Evolutionary conservation across 441 rosid genomes (phyloP).

Genomic region (Aleurites moluccanus): DNA sequence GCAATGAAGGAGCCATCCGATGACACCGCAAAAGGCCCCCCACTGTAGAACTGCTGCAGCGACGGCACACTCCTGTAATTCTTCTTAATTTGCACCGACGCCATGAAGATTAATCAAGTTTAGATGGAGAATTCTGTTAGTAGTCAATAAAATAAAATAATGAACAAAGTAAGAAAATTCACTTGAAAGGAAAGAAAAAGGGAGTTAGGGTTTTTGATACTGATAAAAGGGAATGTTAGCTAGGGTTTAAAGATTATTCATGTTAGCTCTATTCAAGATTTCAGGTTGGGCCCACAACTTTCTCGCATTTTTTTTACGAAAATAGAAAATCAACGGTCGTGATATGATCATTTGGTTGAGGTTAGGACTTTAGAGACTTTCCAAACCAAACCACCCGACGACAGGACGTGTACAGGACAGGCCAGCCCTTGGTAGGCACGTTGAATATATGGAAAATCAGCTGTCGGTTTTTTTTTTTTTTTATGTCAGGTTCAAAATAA

Average conservation of each 20-base stretch:
- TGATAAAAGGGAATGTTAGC: neutral
- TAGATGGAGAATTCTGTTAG: neutral
- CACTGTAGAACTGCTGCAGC: slow-evolving; percentile 80
- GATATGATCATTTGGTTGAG: neutral
- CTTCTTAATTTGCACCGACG: slow-evolving; percentile 54
- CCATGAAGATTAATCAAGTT: slow-evolving; percentile 34
- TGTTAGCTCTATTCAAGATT: too few species aligned
- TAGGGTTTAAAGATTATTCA: slow-evolving; percentile 4
- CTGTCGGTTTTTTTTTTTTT: too few species aligned
- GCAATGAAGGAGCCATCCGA: slow-evolving; percentile 77
- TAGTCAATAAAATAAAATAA: too few species aligned
- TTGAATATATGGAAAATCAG: too few species aligned
- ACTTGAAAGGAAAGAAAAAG: neutral
- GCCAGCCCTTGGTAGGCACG: too few species aligned
- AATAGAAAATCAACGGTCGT: neutral
- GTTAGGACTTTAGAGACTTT: too few species aligned
- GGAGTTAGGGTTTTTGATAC: neutral
- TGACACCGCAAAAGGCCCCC: slow-evolving; percentile 78
- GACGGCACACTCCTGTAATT: slow-evolving; percentile 67
- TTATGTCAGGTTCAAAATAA: too few species aligned
- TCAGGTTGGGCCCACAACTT: neutral
- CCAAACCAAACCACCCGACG: too few species aligned
- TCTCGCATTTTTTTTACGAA: too few species aligned
- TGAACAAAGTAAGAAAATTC: neutral
- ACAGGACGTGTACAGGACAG: too few species aligned